phyloP scores from a whole-genome alignment of 495 filamentous ascomycete genomes.

The Aspergillus baeticus region DNA sequence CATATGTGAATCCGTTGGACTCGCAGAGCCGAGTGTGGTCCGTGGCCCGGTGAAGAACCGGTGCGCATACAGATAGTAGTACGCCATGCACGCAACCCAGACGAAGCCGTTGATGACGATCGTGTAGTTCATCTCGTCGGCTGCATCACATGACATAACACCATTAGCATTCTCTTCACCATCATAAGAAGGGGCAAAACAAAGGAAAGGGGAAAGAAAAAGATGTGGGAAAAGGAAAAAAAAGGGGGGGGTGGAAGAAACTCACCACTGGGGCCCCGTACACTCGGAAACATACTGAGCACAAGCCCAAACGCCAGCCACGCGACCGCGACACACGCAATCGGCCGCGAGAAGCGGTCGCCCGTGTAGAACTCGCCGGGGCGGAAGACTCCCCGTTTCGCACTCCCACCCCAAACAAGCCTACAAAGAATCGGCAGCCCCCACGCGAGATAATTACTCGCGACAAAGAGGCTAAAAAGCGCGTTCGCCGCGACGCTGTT shows the following conservation, averaged over 20 bases:
- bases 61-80: constrained; percentile 63
- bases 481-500: constrained; percentile 53
- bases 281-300: constrained; percentile 55
- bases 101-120: constrained; percentile 64
- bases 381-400: constrained; percentile 52
- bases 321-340: constrained; percentile 50
- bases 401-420: constrained; percentile 59
- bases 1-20: not conserved
- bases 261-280: constrained; percentile 48
- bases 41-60: constrained; percentile 76
- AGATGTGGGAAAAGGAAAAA: not conserved
- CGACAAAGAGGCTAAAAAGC: constrained; percentile 59
- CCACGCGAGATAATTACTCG: constrained; percentile 60
- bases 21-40: constrained; percentile 55
- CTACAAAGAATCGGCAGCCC: constrained; percentile 57
- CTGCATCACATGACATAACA: constrained; percentile 10
- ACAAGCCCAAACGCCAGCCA: constrained; percentile 56
- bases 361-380: constrained; percentile 60
- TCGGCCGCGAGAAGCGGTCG: constrained; percentile 38
- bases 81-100: constrained; percentile 59
- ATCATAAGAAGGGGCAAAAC: not conserved
- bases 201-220: constrained; percentile 1
- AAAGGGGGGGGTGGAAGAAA: not conserved
- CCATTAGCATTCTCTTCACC: too few species aligned
- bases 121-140: constrained; percentile 63